Base-by-base conservation (phyloP, 768 basidiomycete genomes). In the Suillus subaureus region DNA sequence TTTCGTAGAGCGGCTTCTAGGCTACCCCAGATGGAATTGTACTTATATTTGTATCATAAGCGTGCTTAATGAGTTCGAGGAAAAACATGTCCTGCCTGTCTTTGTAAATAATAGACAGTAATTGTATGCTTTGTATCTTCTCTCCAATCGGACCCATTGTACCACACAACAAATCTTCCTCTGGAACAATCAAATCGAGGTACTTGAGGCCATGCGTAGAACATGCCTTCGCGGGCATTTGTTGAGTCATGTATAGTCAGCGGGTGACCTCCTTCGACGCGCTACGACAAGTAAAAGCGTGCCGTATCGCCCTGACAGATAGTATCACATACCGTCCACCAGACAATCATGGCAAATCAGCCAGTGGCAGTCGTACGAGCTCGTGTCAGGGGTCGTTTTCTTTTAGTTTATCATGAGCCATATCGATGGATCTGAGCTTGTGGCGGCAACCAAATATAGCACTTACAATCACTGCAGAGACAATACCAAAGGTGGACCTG, bases 1-100 rank as follows among this genome's bases (percentile, higher is more conserved):
- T 58, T 58, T 58, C 23, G 37, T 18, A 58, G 57, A 26, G 8
- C 9, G 57, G 57, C 57, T 39, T 58, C 16, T 58, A 26, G 23
- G 37, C 2, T 31, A 31, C 4, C 5, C 15, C 37, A 57, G n/a
- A 37, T 57, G 23, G n/a, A 16, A 58, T 26, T 16, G 23, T 18
- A 26, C 57, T 16, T 39, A 5, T 58, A 58, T 58, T 18, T 39
- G 56, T 57, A 57, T 26, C 37, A 57, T 26, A n/a, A 26, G 7
- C 23, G 28, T 54, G 28, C 28, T 28, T 35, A 42, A 18, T 42
- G 42, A 42, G 40, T 42, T 18, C n/a, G n/a, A n/a, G n/a, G n/a
- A n/a, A n/a, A n/a, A n/a, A n/a, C n/a, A n/a, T n/a, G n/a, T n/a
- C 18, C 4, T 54, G 9, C 18, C 16, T 52, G 8, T 11, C 51